Evolutionary conservation across 2,329 filamentous ascomycete species (phyloP).

Genomic region (Botryotinia convoluta): DNA sequence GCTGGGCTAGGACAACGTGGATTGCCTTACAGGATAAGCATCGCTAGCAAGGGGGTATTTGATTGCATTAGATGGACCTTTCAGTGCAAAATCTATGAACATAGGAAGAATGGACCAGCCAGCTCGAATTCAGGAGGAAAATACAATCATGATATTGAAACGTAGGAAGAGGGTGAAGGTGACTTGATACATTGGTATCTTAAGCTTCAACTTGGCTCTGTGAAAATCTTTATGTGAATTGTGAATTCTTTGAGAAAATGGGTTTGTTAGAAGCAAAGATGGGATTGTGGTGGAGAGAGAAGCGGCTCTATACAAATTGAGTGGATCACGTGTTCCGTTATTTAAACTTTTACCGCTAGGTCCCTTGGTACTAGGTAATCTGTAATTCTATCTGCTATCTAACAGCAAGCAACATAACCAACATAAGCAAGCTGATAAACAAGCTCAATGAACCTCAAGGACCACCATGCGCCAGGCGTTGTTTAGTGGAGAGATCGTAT

Average conservation of each 20-base stretch:
- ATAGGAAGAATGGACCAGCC: not conserved
- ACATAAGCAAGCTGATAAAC: not conserved
- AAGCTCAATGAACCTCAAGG: not conserved
- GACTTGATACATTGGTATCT: not conserved
- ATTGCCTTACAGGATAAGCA: not conserved
- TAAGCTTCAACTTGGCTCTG: not conserved
- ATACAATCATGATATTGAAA: not conserved
- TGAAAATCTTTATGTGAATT: not conserved
- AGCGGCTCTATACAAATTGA: not conserved
- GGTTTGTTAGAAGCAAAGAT: not conserved
- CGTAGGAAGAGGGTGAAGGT: not conserved
- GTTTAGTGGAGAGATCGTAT: not conserved
- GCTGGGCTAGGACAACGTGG: not conserved
- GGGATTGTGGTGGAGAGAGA: not conserved
- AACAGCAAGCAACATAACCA: not conserved
- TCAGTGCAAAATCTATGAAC: not conserved
- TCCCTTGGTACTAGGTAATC: not conserved
- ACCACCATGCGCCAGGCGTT: not conserved
- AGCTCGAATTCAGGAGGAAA: not conserved
- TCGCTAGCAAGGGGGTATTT: not conserved
- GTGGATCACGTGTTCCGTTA: not conserved
- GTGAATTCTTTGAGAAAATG: not conserved
- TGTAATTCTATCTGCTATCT: not conserved
- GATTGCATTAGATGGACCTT: not conserved
- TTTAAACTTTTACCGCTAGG: not conserved